These are phyloP conservation scores for Zanthoxylum bungeanum DNA, from an alignment of 345 rosid genomes.

Conservation along the genomic window DNA sequence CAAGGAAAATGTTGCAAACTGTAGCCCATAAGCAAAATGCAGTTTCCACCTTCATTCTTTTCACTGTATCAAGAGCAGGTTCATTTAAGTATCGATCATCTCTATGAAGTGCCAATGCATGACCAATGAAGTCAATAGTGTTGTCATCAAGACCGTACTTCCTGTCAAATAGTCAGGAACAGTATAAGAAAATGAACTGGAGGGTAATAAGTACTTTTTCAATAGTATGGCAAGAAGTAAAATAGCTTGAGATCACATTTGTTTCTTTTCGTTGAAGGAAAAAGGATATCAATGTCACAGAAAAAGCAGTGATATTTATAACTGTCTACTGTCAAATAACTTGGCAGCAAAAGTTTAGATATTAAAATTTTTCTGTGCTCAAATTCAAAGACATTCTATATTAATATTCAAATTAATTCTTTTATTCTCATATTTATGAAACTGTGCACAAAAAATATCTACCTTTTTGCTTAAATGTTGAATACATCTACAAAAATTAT, in stretches of 20 bases:
- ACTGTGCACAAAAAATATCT: not conserved
- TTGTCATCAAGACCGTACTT: conserved; percentile 85
- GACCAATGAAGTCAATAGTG: conserved; percentile 95
- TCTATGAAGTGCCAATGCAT: conserved; percentile 90
- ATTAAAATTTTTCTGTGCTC: not conserved
- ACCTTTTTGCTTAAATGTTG: not conserved
- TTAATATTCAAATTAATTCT: not conserved
- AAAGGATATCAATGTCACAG: not conserved
- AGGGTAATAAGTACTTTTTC: not conserved
- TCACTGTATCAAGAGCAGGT: conserved; percentile 94
- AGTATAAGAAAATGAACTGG: not conserved
- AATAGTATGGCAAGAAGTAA: not conserved
- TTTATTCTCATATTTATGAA: not conserved
- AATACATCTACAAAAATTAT: not conserved
- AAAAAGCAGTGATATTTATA: not conserved
- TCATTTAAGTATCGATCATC: conserved; percentile 74
- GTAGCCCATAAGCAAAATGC: not conserved
- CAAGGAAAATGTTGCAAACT: not conserved
- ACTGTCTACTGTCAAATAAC: not conserved
- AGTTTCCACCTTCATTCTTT: conserved; percentile 84
- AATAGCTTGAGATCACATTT: not conserved
- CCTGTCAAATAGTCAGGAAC: conserved; percentile 37
- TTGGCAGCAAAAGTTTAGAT: not conserved
- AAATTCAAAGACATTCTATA: too few species aligned
- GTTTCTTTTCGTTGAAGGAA: not conserved